Evolutionary conservation across 495 filamentous ascomycete species (phyloP).

Genomic region (Penicillium roqueforti): DNA sequence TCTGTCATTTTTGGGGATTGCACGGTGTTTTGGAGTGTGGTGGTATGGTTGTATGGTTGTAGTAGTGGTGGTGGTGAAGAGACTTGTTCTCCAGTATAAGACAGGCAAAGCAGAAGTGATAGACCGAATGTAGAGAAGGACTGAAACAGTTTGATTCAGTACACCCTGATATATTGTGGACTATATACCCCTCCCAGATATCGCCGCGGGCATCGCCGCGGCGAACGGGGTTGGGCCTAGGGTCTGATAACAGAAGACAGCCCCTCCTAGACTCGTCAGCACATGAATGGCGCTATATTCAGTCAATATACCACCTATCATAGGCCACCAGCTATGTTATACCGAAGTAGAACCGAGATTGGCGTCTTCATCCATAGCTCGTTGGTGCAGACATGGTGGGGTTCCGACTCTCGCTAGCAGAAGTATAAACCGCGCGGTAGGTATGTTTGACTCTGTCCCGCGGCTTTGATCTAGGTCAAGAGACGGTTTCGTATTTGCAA

Average conservation of each 20-base stretch:
- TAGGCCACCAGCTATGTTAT: background rate
- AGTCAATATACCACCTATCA: background rate
- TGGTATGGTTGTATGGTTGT: background rate
- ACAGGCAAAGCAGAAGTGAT: background rate
- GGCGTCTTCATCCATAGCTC: background rate
- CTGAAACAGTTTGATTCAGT: background rate
- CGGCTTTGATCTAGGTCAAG: background rate
- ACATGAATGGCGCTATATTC: background rate
- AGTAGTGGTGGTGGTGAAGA: background rate
- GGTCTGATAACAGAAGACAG: background rate
- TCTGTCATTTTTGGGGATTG: background rate
- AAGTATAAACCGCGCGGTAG: background rate
- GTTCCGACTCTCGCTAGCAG: background rate
- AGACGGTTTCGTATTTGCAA: background rate
- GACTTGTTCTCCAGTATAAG: background rate
- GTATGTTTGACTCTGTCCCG: background rate
- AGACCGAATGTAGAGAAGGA: background rate
- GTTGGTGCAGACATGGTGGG: background rate
- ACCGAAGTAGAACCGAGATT: background rate
- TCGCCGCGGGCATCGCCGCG: constrained; percentile 4
- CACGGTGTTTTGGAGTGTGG: background rate
- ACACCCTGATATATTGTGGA: background rate
- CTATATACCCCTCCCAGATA: background rate
- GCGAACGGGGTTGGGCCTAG: background rate
- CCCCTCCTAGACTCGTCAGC: background rate